Base-by-base conservation (phyloP, 2,329 filamentous ascomycete species). In the Penicillium sp. region DNA sequence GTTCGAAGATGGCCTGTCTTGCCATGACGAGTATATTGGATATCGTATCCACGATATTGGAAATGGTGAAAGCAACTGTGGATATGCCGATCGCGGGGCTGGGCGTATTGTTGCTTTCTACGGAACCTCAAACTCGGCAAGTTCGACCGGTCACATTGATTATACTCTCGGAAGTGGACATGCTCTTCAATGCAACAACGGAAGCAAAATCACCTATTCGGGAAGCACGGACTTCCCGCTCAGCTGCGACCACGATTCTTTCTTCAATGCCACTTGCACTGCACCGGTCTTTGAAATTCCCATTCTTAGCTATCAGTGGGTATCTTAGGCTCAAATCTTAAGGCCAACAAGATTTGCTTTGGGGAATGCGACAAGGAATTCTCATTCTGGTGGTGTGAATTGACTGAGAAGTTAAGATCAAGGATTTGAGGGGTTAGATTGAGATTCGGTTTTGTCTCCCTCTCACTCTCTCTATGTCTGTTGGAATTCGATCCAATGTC, bases 31-130 rank as follows among this genome's bases (percentile, higher is more conserved):
- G 45, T 69, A 69, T 44, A 67, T 67, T 45, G 67, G 66, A 1
- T 69, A 67, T 43, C 66, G 67, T 10, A 49, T 69, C 8, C 66
- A 69, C 16, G 67, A 69, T 42, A 69, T 68, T 31, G 67, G 44
- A 1, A 45, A 68, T 29, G 66, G 67, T 1, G 62, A 38, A 38
- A 64, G 57, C 24, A 69, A 69, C 49, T 69, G 67, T 31, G 66
- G 67, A 0, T 69, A 69, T 46, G 61, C 59, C 8, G 66, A 69
- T 47, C 62, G 66, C 1, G 56, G 61, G 1, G 13, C 27, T 11
- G 67, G 67, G 0, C 52, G 67, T 0, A 68, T 67, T 31, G 64
- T 69, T 21, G 54, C 65, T 4, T 69, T 69, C 47, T 69, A 68
- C 34, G 66, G 67, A 2, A 56, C 52, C 3, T 67, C 67, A 2